Base-by-base conservation (phyloP, 2,329 filamentous ascomycete genomes). In the Verticillium albo-atrum region DNA sequence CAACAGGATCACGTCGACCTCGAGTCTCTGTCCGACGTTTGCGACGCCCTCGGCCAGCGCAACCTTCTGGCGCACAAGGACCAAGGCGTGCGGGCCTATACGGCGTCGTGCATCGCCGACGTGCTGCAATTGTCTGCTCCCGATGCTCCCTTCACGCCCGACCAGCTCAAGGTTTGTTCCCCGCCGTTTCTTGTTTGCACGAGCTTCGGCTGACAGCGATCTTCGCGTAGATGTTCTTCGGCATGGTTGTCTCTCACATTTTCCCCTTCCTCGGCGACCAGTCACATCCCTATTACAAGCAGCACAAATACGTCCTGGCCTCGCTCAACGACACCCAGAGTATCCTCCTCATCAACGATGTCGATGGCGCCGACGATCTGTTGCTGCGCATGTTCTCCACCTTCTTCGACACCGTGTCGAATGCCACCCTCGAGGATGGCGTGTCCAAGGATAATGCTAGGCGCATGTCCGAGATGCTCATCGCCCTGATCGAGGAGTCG, bases 261-360 rank as follows among this genome's bases (percentile, higher is more conserved):
- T 82, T 98, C 53, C 92, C 93, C 54, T 87, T 92, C 53, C 85
- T 98, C 27, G 89, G 91, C 68, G 89, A 97, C 68, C 91, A 93
- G 14, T 88, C 88, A 42, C 89, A 96, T 71, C 88, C 93, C 10
- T 98, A 97, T 79, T 94, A 96, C 74, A 88, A 87, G 63, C 93
- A 98, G 74, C 92, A 99, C 76, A 88, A 95, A 75, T 95, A 96
- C 70, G 90, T 97, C 63, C 81, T 99, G 62, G 86, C 88, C 62
- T 97, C 93, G 20, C 83, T 99, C 30, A 89, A 92, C 59, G 92
- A 96, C 66, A 90, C 97, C 67, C 97, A 98, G 80, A 97, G 92
- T 75, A 91, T 99, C 50, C 85, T 98, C 9, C 85, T 99, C 47
- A 84, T 99, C 65, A 90, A 91, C 62, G 95, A 99, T 67, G 85